A percentile compares a stretch with the other conserved stretches of the same genome.
These are phyloP conservation scores for Alternaria atra DNA, from an alignment of 2,329 filamentous ascomycete genomes.

Conservation along the genomic window DNA sequence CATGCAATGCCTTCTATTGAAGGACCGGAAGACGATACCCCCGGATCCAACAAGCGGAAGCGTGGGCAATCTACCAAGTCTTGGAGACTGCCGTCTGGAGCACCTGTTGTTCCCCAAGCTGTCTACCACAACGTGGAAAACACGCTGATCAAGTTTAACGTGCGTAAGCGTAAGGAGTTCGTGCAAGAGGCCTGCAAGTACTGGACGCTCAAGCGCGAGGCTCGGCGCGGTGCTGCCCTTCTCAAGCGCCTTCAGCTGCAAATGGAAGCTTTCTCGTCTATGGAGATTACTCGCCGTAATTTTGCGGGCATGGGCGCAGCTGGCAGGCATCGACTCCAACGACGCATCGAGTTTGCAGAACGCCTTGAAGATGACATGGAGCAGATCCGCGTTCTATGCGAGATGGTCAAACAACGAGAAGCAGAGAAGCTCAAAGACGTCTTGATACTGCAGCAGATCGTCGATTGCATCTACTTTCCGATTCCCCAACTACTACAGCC, in stretches of 20 bases:
- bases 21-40: constrained; percentile 58
- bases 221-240: constrained; percentile 86
- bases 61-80: constrained; percentile 66
- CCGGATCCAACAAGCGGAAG: constrained; percentile 67
- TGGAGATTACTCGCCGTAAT: constrained; percentile 94
- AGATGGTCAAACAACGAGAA: constrained; percentile 78
- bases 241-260: constrained; percentile 93
- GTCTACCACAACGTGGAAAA: constrained; percentile 87
- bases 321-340: constrained; percentile 77
- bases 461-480: constrained; percentile 93
- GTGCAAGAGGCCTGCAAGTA: constrained; percentile 94
- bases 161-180: constrained; percentile 89
- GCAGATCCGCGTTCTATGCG: constrained; percentile 74
- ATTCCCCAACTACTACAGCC: constrained; percentile 78
- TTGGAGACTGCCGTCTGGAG: constrained; percentile 94
- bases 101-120: constrained; percentile 89
- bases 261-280: constrained; percentile 95
- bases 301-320: constrained; percentile 93
- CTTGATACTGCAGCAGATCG: constrained; percentile 77
- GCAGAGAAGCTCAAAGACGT: constrained; percentile 78
- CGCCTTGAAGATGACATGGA: constrained; percentile 78
- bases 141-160: constrained; percentile 82
- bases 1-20: constrained; percentile 65
- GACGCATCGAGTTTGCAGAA: constrained; percentile 89
- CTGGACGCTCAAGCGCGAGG: constrained; percentile 96